Evolutionary conservation across 2,329 filamentous ascomycete species (phyloP).

Genomic region (Fusarium burgessii): DNA sequence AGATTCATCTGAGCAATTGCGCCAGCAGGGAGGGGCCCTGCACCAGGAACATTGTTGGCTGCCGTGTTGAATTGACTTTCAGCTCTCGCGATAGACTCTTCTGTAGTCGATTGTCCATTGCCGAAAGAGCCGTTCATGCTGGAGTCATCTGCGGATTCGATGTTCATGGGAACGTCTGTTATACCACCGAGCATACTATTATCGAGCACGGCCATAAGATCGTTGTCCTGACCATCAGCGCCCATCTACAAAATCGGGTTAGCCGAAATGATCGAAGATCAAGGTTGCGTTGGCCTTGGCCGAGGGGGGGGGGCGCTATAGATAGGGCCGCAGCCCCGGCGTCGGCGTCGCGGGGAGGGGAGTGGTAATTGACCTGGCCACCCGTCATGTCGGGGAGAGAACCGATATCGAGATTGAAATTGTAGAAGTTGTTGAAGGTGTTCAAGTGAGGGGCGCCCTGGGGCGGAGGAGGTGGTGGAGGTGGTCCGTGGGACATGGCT

Average conservation of each 20-base stretch:
- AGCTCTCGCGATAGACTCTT: constrained; percentile 48
- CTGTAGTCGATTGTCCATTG: constrained; percentile 42
- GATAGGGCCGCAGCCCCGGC: constrained; percentile 33
- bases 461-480: constrained; percentile 52
- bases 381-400: constrained; percentile 46
- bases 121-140: constrained; percentile 39
- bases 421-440: constrained; percentile 52
- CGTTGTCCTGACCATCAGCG: constrained; percentile 48
- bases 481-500: constrained; percentile 54
- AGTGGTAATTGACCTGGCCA: constrained; percentile 42
- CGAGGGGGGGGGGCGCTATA: constrained; percentile 15
- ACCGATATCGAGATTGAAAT: constrained; percentile 51
- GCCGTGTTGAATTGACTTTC: constrained; percentile 53
- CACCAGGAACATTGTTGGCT: constrained; percentile 56
- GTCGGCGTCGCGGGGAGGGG: constrained; percentile 19
- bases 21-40: constrained; percentile 57
- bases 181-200: constrained; percentile 55
- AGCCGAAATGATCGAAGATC: constrained; percentile 30
- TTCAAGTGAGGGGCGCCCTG: constrained; percentile 33
- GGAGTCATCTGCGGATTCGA: constrained; percentile 54
- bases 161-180: constrained; percentile 57
- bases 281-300: constrained; percentile 33
- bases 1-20: constrained; percentile 52
- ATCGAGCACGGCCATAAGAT: constrained; percentile 60
- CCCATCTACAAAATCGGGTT: constrained; percentile 44